Base-by-base conservation (phyloP, 2,329 filamentous ascomycete species). In the Aureobasidium sp. region DNA sequence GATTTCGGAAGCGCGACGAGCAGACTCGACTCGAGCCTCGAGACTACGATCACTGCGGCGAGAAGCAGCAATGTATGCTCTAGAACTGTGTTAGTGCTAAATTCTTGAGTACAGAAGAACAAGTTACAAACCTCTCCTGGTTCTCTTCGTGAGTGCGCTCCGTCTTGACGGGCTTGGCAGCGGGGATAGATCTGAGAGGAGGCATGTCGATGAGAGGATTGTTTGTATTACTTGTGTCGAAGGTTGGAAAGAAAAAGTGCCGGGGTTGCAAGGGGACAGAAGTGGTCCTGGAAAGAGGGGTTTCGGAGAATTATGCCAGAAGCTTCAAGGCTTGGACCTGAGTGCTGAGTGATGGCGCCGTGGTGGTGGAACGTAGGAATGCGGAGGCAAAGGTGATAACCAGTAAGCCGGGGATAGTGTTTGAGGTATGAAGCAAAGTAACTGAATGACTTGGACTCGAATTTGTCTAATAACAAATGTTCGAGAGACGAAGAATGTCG, bases 1-100 rank as follows among this genome's bases (percentile, higher is more conserved):
- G 41, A 96, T 90, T 69, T 91, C 86, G n/a, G 92, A 96, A 6
- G 92, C 92, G 74, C 90, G 85, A 57, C 85, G 83, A 14, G 93
- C 92, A 3, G 92, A 97, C 72, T 96, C 89, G 21, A 96, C 83
- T 30, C 92, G 85, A 14, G 91, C 91, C 73, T 97, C 91, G 16
- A 96, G 77, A 70, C 88, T 93, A 59, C 92, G 85, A 70, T 97
- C 93, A 68, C 89, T 89, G 66, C 93, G 82, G 66, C 92, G 81
- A 6, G 93, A 97, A 3, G 92, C 92, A 13, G 92, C 92, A 67
- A 97, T 94, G 72, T 95, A 97, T 27, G 92, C 92, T 70, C 92
- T 88, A 8, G 2, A n/a, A 45, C 1, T 2, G 5, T 10, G 9
- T 29, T 55, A 66, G 39, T 11, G 32, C 10, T 27, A 7, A 48